Evolutionary conservation across 148 eudicot species (phyloP).

Genomic region (Camellia lanceoleosa): DNA sequence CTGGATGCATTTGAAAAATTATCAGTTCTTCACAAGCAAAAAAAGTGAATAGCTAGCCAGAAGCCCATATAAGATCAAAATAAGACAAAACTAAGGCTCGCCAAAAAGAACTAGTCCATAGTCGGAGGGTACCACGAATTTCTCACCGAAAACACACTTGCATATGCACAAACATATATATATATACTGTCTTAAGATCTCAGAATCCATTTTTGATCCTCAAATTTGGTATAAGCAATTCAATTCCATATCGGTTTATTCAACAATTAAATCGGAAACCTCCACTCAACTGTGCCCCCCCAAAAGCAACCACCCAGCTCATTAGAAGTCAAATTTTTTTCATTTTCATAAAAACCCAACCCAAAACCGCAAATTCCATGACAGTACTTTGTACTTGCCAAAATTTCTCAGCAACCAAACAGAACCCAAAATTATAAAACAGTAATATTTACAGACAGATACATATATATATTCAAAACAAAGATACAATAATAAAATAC

Average conservation of each 20-base stretch:
- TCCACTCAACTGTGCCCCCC: not conserved
- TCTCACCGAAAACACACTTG: not conserved
- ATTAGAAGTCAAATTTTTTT: not conserved
- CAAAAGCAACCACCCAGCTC: not conserved
- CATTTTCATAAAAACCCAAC: not conserved
- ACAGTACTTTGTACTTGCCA: not conserved
- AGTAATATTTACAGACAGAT: not conserved
- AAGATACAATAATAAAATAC: not conserved
- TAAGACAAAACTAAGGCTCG: not conserved
- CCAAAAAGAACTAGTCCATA: not conserved
- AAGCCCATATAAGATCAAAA: not conserved
- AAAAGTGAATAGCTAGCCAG: not conserved
- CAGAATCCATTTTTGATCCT: not conserved
- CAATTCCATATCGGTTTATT: not conserved
- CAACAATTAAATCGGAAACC: not conserved
- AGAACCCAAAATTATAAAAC: not conserved
- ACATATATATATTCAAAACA: not conserved
- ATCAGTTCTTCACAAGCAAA: not conserved
- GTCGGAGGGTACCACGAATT: not conserved
- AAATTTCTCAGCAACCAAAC: slow-evolving; percentile 6
- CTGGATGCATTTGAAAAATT: not conserved
- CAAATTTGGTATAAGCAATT: not conserved
- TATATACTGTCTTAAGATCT: not conserved
- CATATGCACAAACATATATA: not conserved
- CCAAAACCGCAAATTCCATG: not conserved